Conservation (phyloP, 2,329 filamentous ascomycete genomes). For the Bipolaris cookei region DNA sequence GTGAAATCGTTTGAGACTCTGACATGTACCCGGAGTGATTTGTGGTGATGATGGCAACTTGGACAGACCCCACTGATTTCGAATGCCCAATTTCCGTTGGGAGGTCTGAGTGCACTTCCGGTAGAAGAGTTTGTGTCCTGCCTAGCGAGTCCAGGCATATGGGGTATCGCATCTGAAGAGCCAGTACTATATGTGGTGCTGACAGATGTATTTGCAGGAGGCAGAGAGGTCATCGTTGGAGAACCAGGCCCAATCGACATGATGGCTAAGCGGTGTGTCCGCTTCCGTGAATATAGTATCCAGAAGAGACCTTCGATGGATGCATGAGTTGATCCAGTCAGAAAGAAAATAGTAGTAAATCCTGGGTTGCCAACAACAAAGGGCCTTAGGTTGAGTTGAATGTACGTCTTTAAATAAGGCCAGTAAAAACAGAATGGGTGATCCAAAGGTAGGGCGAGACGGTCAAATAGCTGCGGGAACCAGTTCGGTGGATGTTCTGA, state of each 20-base stretch:
- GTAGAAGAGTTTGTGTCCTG: conserved; percentile 28
- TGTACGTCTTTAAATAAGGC: background rate
- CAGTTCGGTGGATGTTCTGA: background rate
- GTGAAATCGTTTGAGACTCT: conserved; percentile 17
- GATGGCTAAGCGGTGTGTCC: conserved; percentile 7
- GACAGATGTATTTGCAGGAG: background rate
- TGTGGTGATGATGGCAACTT: conserved; percentile 38
- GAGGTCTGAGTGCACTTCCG: conserved; percentile 24
- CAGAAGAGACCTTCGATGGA: conserved; percentile 7
- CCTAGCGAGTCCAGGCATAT: conserved; percentile 7
- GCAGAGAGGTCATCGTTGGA: conserved; percentile 13
- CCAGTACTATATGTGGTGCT: background rate
- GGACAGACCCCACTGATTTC: conserved; percentile 38
- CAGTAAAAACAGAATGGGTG: background rate
- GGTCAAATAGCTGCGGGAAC: background rate
- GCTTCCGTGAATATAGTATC: conserved; percentile 12
- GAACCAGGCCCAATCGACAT: background rate
- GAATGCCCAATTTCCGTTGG: conserved; percentile 30
- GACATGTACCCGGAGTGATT: conserved; percentile 28
- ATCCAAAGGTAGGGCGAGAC: background rate
- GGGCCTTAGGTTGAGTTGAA: background rate
- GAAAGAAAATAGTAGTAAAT: background rate
- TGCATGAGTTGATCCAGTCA: conserved; percentile 17
- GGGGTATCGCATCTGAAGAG: background rate
- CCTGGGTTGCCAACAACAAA: background rate